Evolutionary conservation across 306 rosid genomes (phyloP).

Genomic region (Dryas alaskensis): DNA sequence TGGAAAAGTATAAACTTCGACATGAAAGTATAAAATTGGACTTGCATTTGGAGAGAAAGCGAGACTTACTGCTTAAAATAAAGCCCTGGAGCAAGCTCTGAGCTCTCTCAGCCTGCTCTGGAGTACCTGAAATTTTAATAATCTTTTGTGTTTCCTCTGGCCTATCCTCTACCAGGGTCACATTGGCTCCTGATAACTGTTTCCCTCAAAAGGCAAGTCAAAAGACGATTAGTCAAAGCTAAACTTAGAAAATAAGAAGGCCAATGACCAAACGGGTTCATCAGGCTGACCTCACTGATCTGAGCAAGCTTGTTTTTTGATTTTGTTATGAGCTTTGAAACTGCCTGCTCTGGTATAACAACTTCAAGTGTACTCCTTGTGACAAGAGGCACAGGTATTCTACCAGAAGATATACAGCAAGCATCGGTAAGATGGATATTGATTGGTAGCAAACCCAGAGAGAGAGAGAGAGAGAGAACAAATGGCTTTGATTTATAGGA

Average conservation of each 20-base stretch:
- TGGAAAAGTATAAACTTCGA: neutral
- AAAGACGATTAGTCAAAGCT: neutral
- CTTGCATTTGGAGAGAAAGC: neutral
- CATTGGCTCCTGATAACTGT: constrained; percentile 96
- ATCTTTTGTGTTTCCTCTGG: constrained; percentile 70
- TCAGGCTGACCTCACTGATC: constrained; percentile 81
- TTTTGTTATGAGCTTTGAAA: constrained; percentile 80
- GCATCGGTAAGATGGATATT: neutral
- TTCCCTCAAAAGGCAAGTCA: constrained; percentile 24
- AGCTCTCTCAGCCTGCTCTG: constrained; percentile 96
- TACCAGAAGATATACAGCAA: constrained; percentile 24
- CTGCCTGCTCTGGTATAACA: constrained; percentile 85
- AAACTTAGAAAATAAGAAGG: constrained; percentile 9
- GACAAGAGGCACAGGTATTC: constrained; percentile 83
- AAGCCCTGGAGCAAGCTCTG: constrained; percentile 98
- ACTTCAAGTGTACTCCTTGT: constrained; percentile 96
- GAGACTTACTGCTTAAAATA: constrained; percentile 85
- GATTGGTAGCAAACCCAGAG: neutral
- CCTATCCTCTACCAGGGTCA: constrained; percentile 79
- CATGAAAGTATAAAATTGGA: neutral
- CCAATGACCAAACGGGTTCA: constrained; percentile 23
- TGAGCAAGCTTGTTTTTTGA: constrained; percentile 92
- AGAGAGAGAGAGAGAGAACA: neutral
- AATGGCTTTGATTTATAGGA: neutral
- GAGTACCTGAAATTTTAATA: constrained; percentile 90